Evolutionary conservation across 805 yeast genomes (phyloP).

Genomic region (Komagataella pastoris): DNA sequence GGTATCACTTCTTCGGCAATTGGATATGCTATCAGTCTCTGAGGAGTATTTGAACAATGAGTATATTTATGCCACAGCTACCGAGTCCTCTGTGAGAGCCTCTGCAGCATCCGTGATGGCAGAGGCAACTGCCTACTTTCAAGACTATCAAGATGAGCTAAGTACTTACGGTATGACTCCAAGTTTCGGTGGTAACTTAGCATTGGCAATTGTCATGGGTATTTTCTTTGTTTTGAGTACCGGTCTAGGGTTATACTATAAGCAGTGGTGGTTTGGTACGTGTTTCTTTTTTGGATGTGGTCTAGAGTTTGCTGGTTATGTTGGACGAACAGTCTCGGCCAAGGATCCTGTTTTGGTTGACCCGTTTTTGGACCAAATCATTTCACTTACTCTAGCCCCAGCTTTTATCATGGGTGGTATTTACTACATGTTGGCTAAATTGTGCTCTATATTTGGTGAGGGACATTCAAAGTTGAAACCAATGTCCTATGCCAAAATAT

Average conservation of each 20-base stretch:
- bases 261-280: conserved; percentile 54
- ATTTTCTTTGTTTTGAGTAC: conserved; percentile 29
- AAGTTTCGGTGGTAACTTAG: conserved; percentile 40
- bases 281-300: conserved; percentile 42
- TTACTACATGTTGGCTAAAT: conserved; percentile 57
- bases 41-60: conserved; percentile 16
- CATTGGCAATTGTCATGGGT: conserved; percentile 42
- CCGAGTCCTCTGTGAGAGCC: conserved; percentile 12
- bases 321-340: conserved; percentile 40
- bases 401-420: conserved; percentile 79
- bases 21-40: conserved; percentile 16
- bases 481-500: conserved; percentile 46
- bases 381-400: conserved; percentile 66
- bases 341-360: conserved; percentile 18
- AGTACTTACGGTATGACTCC: conserved; percentile 33
- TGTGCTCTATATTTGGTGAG: conserved; percentile 48
- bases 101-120: conserved; percentile 10
- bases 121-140: background rate
- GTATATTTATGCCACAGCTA: conserved; percentile 19
- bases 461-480: conserved; percentile 40
- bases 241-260: conserved; percentile 26
- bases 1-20: conserved; percentile 7
- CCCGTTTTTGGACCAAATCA: conserved; percentile 48
- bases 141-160: conserved; percentile 4
- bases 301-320: conserved; percentile 57